Conservation (phyloP, 1,139 yeast genomes). For the Hansenula lynferdii region DNA sequence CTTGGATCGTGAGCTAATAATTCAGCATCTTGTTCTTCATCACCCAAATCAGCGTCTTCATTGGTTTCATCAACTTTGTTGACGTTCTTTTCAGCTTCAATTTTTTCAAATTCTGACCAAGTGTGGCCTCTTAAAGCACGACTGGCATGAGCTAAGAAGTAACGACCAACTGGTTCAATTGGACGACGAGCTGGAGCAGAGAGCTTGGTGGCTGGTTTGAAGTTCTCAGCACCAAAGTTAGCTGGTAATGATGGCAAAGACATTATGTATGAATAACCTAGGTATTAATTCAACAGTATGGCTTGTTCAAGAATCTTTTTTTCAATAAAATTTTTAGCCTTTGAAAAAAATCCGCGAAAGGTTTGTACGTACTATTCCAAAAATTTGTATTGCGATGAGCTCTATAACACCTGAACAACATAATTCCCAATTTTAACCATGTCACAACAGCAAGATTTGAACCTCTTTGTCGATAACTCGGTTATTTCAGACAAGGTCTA, state of each 20-base stretch:
- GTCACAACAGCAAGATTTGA: conserved; percentile 55
- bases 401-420: background rate
- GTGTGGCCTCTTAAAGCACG: conserved; percentile 96
- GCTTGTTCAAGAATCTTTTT: no score
- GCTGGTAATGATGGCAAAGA: conserved; percentile 32
- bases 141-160: conserved; percentile 93
- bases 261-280: no score
- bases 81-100: conserved; percentile 90
- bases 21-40: conserved; percentile 61
- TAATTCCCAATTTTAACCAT: background rate
- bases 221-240: conserved; percentile 41
- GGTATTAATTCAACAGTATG: no score
- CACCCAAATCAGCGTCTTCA: conserved; percentile 74
- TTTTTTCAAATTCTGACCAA: conserved; percentile 94
- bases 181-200: conserved; percentile 77
- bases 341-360: background rate
- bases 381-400: conserved; percentile 1
- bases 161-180: conserved; percentile 95
- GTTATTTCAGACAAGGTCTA: conserved; percentile 31
- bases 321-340: background rate
- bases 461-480: conserved; percentile 49
- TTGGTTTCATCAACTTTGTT: conserved; percentile 61
- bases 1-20: conserved; percentile 89
- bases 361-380: background rate
- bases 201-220: conserved; percentile 47